Conservation (phyloP, 1,284 basidiomycete species). For the Phlebopus sp. region DNA sequence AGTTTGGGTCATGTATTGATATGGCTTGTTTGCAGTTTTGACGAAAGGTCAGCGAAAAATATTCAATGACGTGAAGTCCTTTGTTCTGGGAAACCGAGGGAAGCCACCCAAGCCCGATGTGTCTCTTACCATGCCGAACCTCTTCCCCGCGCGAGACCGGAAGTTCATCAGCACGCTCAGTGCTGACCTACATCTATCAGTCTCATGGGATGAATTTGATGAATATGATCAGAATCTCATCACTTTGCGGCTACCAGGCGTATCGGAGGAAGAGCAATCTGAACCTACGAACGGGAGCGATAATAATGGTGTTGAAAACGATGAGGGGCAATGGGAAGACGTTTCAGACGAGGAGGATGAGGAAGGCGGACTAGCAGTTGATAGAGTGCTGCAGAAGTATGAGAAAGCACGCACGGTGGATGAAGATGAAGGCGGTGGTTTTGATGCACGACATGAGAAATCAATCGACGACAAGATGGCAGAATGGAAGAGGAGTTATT, state of each 20-base stretch:
- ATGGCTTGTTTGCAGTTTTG: constrained; percentile 47
- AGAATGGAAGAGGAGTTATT: constrained; percentile 91
- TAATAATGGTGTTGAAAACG: constrained; percentile 26
- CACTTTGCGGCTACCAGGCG: constrained; percentile 58
- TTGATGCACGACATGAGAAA: constrained; percentile 74
- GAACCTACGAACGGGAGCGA: constrained; percentile 21
- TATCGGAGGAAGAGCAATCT: constrained; percentile 40
- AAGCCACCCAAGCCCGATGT: constrained; percentile 35
- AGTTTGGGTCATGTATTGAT: neutral
- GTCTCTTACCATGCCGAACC: constrained; percentile 68
- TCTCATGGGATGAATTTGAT: constrained; percentile 90
- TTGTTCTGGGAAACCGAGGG: constrained; percentile 59
- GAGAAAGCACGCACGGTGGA: constrained; percentile 74
- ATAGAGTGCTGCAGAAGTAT: constrained; percentile 86
- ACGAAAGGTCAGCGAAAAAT: constrained; percentile 73
- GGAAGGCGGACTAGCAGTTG: constrained; percentile 69
- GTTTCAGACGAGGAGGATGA: constrained; percentile 51
- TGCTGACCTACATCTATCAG: constrained; percentile 68
- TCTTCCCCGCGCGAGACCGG: constrained; percentile 74
- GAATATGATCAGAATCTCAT: constrained; percentile 77
- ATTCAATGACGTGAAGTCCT: constrained; percentile 72
- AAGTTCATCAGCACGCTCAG: constrained; percentile 75
- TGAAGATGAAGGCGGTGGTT: constrained; percentile 68
- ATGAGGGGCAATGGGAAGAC: constrained; percentile 45
- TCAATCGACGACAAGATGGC: constrained; percentile 82